These are phyloP conservation scores for Rosa chinensis DNA, from an alignment of 306 rosid species.

Conservation along the genomic window DNA sequence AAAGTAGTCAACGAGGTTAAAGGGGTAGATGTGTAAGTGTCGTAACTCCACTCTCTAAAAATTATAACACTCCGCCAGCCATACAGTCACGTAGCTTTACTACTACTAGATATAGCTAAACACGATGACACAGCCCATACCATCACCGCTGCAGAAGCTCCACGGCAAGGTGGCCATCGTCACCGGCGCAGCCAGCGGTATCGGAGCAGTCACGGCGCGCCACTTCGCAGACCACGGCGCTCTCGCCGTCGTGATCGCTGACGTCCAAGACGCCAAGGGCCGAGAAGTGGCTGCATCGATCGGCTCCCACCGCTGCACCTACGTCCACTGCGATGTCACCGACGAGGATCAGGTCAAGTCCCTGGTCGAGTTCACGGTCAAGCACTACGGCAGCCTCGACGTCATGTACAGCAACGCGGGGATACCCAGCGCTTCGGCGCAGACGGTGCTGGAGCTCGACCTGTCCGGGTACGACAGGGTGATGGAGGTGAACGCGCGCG, in stretches of 20 bases:
- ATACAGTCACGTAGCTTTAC: background rate
- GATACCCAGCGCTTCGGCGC: background rate
- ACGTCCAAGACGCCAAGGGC: constrained; percentile 25
- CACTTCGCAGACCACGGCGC: constrained; percentile 25
- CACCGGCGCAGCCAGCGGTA: constrained; percentile 29
- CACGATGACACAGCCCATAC: background rate
- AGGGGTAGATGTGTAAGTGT: no score
- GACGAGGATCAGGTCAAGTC: constrained; percentile 12
- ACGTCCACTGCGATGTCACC: constrained; percentile 22
- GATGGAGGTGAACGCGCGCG: background rate
- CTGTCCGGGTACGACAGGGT: background rate
- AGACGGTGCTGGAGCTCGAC: constrained; percentile 10
- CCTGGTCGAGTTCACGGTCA: constrained; percentile 3
- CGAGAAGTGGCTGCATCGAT: background rate
- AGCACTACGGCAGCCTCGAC: constrained; percentile 16
- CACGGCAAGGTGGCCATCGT: constrained; percentile 30
- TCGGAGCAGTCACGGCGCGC: constrained; percentile 15
- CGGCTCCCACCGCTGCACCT: background rate
- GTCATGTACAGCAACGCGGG: constrained; percentile 31
- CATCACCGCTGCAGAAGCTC: background rate
- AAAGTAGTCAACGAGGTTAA: no score
- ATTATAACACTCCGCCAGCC: no score
- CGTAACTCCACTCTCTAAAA: no score
- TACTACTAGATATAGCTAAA: background rate
- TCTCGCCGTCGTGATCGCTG: constrained; percentile 20